phyloP scores from a whole-genome alignment of 2,329 filamentous ascomycete species.

The Talaromyces islandicus region DNA sequence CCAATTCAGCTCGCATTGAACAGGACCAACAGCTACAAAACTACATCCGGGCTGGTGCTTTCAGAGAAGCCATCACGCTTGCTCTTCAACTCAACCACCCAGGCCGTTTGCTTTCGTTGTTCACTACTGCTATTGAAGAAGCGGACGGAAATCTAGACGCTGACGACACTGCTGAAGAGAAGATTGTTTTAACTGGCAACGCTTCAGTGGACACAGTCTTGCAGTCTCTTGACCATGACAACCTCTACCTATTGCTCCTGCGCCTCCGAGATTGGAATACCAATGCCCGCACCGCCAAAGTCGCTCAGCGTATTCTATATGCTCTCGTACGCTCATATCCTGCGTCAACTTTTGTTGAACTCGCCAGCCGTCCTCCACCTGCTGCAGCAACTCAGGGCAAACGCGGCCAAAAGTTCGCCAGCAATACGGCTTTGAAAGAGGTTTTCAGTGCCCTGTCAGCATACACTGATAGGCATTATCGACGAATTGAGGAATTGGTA shows the following conservation, averaged over 20 bases:
- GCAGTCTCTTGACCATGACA: slow-evolving; percentile 70
- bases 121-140: slow-evolving; percentile 69
- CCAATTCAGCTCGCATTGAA: slow-evolving; percentile 74
- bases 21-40: slow-evolving; percentile 94
- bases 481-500: slow-evolving; percentile 77
- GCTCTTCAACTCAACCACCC: slow-evolving; percentile 93
- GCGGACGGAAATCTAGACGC: slow-evolving; percentile 54
- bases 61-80: slow-evolving; percentile 86
- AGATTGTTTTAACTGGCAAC: slow-evolving; percentile 37
- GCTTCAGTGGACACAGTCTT: slow-evolving; percentile 73
- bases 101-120: slow-evolving; percentile 74
- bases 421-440: slow-evolving; percentile 62
- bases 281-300: slow-evolving; percentile 76
- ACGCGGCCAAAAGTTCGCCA: slow-evolving; percentile 28
- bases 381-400: slow-evolving; percentile 7
- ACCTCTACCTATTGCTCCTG: slow-evolving; percentile 75
- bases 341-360: slow-evolving; percentile 65
- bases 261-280: slow-evolving; percentile 95
- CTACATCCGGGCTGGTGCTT: slow-evolving; percentile 79
- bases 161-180: slow-evolving; percentile 24
- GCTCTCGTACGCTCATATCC: slow-evolving; percentile 76
- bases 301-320: slow-evolving; percentile 80
- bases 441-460: slow-evolving; percentile 79
- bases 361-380: slow-evolving; percentile 42
- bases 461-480: slow-evolving; percentile 92